Evolutionary conservation across 768 basidiomycete species (phyloP).

Genomic region (Tephrocybe sp.): DNA sequence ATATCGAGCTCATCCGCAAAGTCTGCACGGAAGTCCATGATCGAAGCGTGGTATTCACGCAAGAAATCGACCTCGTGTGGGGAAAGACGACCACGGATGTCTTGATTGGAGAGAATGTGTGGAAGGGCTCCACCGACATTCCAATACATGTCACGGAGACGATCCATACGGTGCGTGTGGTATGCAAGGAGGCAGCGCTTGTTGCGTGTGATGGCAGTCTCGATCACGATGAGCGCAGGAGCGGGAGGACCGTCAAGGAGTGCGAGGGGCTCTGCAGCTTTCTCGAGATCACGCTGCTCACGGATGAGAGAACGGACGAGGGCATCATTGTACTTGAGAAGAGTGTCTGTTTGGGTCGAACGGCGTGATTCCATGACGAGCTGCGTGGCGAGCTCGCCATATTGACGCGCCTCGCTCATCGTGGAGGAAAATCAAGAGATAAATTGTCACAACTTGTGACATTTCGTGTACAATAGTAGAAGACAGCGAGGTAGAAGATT

Average conservation of each 20-base stretch:
- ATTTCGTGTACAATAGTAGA: no score
- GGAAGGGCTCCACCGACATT: conserved; percentile 83
- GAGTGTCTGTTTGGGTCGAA: conserved; percentile 78
- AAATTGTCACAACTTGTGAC: conserved; percentile 4
- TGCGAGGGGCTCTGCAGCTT: conserved; percentile 41
- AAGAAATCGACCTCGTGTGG: conserved; percentile 62
- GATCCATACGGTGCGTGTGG: conserved; percentile 82
- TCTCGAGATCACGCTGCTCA: conserved; percentile 89
- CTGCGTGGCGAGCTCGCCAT: conserved; percentile 84
- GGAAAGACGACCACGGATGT: conserved; percentile 71
- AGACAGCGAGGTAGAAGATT: neutral
- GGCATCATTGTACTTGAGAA: conserved; percentile 90
- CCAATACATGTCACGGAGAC: conserved; percentile 90
- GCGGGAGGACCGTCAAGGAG: conserved; percentile 43
- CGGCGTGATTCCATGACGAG: conserved; percentile 86
- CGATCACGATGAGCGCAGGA: conserved; percentile 76
- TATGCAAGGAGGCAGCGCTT: conserved; percentile 96
- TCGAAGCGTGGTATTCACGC: conserved; percentile 71
- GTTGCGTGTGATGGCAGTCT: conserved; percentile 88
- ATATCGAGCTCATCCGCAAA: conserved; percentile 89
- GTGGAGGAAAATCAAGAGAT: conserved; percentile 16
- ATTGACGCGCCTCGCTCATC: conserved; percentile 63
- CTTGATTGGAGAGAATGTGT: conserved; percentile 68
- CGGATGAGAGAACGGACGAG: conserved; percentile 85
- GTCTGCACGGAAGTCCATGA: conserved; percentile 83